Evolutionary conservation across 805 yeast genomes (phyloP).

Genomic region (Wickerhamomyces ciferrii): DNA sequence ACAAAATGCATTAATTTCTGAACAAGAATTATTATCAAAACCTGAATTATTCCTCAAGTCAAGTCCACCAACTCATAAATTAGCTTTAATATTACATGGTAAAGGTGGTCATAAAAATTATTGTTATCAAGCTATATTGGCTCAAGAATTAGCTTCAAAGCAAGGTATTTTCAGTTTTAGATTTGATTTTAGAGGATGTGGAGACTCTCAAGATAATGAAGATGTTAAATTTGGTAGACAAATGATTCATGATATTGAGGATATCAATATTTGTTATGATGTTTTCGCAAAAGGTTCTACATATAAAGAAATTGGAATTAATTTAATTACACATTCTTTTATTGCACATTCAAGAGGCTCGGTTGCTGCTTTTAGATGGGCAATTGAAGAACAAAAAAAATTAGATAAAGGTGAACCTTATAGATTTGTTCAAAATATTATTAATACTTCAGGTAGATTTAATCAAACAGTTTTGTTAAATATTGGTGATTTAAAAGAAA

Average conservation of each 20-base stretch:
- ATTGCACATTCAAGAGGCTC: conserved; percentile 81
- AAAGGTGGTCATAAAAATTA: conserved; percentile 81
- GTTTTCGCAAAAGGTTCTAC: conserved; percentile 20
- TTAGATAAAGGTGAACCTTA: conserved; percentile 27
- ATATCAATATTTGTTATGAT: conserved; percentile 45
- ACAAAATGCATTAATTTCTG: conserved; percentile 17
- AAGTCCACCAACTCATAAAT: conserved; percentile 37
- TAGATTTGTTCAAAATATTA: conserved; percentile 52
- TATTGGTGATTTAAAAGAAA: conserved; percentile 7
- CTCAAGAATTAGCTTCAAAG: conserved; percentile 50
- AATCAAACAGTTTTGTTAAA: conserved; percentile 19
- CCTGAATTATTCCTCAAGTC: conserved; percentile 6
- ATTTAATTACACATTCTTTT: conserved; percentile 47
- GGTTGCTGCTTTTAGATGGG: conserved; percentile 73
- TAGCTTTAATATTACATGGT: conserved; percentile 74
- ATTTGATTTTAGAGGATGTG: conserved; percentile 85
- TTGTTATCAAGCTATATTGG: conserved; percentile 62
- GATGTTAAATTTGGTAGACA: conserved; percentile 42
- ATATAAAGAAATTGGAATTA: conserved; percentile 26
- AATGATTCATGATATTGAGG: conserved; percentile 61
- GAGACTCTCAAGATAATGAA: conserved; percentile 52
- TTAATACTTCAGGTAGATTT: conserved; percentile 74
- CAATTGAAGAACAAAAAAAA: conserved; percentile 36
- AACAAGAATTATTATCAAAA: conserved; percentile 9
- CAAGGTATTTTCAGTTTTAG: conserved; percentile 64